Percentiles rank a stretch among this genome's conserved stretches.
Conservation (phyloP, 768 basidiomycete species). For the Pulveroboletus frians region DNA sequence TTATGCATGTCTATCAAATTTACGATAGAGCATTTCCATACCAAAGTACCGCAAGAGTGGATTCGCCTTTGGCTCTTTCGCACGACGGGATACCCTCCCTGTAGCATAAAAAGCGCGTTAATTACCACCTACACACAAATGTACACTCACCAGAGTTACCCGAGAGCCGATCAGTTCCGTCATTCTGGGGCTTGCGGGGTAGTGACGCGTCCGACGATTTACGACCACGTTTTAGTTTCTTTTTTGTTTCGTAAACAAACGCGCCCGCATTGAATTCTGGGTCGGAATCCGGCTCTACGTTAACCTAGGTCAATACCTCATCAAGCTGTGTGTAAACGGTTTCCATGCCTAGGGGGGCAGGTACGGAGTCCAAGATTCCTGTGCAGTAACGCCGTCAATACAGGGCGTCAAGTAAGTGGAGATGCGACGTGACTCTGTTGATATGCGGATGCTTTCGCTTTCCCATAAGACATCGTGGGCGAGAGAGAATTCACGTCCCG, state of each 20-base stretch:
- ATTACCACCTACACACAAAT: neutral
- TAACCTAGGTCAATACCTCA: neutral
- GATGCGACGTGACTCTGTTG: constrained; percentile 14
- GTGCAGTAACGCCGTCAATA: neutral
- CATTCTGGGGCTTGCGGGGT: constrained; percentile 14
- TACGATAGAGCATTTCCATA: constrained; percentile 13
- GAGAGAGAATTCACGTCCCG: neutral
- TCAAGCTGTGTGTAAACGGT: neutral
- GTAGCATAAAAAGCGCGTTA: neutral
- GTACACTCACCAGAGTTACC: constrained; percentile 10
- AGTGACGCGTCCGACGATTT: constrained; percentile 13
- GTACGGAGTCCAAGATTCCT: constrained; percentile 28
- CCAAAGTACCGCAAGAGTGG: constrained; percentile 49
- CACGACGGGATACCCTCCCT: constrained; percentile 4
- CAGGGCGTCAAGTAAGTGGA: neutral
- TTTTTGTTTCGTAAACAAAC: constrained; percentile 29
- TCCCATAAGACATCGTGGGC: constrained; percentile 16
- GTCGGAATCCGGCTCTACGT: constrained; percentile 29
- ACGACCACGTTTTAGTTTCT: constrained; percentile 14
- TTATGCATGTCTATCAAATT: neutral
- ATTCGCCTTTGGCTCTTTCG: constrained; percentile 26
- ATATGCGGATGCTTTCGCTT: constrained; percentile 13
- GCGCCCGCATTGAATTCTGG: constrained; percentile 30
- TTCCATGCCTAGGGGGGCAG: constrained; percentile 33
- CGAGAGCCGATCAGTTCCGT: constrained; percentile 2